Base-by-base conservation (phyloP, 768 basidiomycete genomes). In the Saitozyma sp. region DNA sequence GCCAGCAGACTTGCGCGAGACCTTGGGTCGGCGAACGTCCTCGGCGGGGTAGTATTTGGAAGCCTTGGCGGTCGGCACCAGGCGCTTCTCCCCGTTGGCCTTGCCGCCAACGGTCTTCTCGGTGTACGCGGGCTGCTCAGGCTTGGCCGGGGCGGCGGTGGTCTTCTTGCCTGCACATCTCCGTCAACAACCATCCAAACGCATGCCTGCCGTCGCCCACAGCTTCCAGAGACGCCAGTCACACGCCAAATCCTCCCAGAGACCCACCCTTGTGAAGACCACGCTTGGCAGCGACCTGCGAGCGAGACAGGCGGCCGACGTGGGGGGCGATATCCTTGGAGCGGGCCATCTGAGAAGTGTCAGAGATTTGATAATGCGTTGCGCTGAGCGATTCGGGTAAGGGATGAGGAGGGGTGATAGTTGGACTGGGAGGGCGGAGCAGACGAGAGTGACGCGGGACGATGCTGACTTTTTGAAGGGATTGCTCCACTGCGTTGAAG, bases 1-100 rank as follows among this genome's bases (percentile, higher is more conserved):
- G 66, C 68, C 70, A 89, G 85, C 85, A 51, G 87, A 83, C 84
- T 97, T 97, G 78, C 94, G 89, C 81, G 86, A 88, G 83, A 89
- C 89, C 86, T 94, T 95, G 79, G 91, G 91, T 78, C 86, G 84
- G 77, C 85, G 87, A 68, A 94, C 88, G 80, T 97, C 93, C 80
- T 98, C 95, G 67, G 92, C 91, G 48, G 75, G 76, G 66, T 71
- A 72, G 72, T 74, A 74, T 62, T 74, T 74, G 53, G 71, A 70
- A 89, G 88, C 56, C 91, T 85, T 66, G 91, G 90, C 82, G 64
- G 87, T 88, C 62, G 94, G 92, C 65, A 96, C 86, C 64, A 89
- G 83, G 81, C 94, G 91, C 76, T 87, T 91, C 75, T 85, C 83
- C 68, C 92, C 90, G 82, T 97, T 97, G 84, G 91, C 93, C 74